phyloP scores from a whole-genome alignment of 2,329 filamentous ascomycete species.

The Hortaea sp. region DNA sequence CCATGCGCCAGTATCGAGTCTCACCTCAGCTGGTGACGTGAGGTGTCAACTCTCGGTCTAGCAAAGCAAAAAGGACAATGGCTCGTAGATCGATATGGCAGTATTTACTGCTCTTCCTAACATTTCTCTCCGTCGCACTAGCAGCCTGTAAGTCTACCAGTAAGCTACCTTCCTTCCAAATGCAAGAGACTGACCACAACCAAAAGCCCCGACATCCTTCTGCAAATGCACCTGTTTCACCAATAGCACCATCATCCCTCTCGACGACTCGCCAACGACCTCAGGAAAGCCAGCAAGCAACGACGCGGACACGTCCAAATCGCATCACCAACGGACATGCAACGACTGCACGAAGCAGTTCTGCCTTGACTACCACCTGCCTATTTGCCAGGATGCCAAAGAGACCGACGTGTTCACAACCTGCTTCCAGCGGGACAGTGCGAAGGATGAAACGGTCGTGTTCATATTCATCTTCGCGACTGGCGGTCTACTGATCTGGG shows the following conservation, averaged over 20 bases:
- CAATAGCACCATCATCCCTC: constrained; percentile 58
- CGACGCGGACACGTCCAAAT: constrained; percentile 5
- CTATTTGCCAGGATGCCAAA: constrained; percentile 52
- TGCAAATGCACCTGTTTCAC: constrained; percentile 63
- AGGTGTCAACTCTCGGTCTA: too few species aligned
- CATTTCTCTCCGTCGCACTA: constrained; percentile 29
- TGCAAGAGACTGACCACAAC: background rate
- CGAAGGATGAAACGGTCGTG: constrained; percentile 56
- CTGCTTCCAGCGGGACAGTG: constrained; percentile 60
- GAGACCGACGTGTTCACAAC: constrained; percentile 57
- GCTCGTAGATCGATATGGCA: constrained; percentile 9
- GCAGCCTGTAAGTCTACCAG: constrained; percentile 32
- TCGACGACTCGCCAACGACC: constrained; percentile 34
- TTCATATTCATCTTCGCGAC: constrained; percentile 57
- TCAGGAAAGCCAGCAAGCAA: constrained; percentile 11
- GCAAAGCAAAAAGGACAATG: too few species aligned
- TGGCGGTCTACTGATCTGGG: constrained; percentile 50
- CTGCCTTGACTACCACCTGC: constrained; percentile 52
- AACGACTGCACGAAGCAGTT: constrained; percentile 60
- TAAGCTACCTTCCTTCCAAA: background rate
- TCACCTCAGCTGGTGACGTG: too few species aligned
- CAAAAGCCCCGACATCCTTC: constrained; percentile 48
- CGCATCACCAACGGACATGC: constrained; percentile 36
- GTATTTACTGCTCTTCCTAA: constrained; percentile 18
- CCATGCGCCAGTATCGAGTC: too few species aligned